phyloP scores from a whole-genome alignment of 1,139 yeast species.

The Candida sp. region DNA sequence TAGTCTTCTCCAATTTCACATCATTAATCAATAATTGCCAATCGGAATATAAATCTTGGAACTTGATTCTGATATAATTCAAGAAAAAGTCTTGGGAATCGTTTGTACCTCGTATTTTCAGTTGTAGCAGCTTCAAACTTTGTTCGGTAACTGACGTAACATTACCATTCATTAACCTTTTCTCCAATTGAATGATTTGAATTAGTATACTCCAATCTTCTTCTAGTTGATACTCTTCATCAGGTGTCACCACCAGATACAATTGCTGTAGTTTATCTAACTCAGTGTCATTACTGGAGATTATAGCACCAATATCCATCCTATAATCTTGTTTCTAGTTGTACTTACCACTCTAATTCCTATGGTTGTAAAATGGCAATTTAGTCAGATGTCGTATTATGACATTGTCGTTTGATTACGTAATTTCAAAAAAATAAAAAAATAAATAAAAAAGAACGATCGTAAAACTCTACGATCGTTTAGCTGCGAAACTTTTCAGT shows the following conservation, averaged over 20 bases:
- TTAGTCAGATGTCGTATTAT: neutral
- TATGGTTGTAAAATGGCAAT: neutral
- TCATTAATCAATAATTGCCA: slow-evolving; percentile 22
- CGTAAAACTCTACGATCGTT: neutral
- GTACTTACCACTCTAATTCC: too few relatives aligned
- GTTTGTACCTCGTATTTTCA: neutral
- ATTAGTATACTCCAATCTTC: neutral
- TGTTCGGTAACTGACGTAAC: neutral
- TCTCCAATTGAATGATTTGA: neutral
- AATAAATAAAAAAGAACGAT: too few relatives aligned
- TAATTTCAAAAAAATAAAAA: too few relatives aligned
- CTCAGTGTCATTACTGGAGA: neutral
- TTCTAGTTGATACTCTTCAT: neutral
- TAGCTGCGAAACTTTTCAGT: neutral
- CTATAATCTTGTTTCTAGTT: too few relatives aligned
- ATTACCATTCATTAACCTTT: neutral
- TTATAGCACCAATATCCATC: neutral
- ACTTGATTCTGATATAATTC: slow-evolving; percentile 10
- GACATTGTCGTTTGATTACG: too few relatives aligned
- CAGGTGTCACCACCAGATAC: neutral
- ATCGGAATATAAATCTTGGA: slow-evolving; percentile 24
- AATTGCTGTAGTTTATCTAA: neutral
- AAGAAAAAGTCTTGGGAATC: neutral
- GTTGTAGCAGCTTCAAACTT: neutral
- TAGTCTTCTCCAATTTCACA: slow-evolving; percentile 17